Percentiles rank a stretch among this genome's conserved stretches.
phyloP scores from a whole-genome alignment of 2,329 filamentous ascomycete genomes.

The Pseudogymnoascus sp. region DNA sequence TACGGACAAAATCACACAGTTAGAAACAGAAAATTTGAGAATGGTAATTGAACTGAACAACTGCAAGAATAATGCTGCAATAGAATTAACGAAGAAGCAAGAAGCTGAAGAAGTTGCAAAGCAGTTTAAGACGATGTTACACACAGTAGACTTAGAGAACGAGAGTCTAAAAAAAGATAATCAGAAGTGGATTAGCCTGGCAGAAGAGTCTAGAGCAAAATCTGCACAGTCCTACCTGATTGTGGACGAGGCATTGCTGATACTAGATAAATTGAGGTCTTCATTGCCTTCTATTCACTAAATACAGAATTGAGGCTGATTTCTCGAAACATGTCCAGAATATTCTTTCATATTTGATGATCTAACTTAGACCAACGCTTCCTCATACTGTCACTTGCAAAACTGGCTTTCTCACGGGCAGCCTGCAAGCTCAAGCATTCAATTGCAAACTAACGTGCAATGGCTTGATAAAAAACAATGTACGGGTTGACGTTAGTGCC shows the following conservation, averaged over 20 bases:
- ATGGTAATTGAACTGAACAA: conserved; percentile 14
- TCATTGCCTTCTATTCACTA: conserved; percentile 14
- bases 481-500: too few relatives aligned
- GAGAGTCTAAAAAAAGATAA: conserved; percentile 18
- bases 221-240: conserved; percentile 15
- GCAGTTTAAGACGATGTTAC: conserved; percentile 13
- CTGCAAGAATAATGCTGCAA: conserved; percentile 14
- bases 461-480: too few relatives aligned
- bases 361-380: neutral
- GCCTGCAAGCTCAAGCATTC: too few relatives aligned
- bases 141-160: conserved; percentile 17
- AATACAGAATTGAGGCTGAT: neutral
- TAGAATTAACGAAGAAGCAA: conserved; percentile 15
- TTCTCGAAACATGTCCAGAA: neutral
- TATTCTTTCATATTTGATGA: neutral
- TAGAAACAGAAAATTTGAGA: conserved; percentile 16
- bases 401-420: neutral
- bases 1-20: conserved; percentile 16
- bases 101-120: conserved; percentile 15
- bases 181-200: conserved; percentile 16
- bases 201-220: conserved; percentile 16
- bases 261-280: conserved; percentile 17
- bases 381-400: neutral
- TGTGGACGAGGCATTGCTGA: conserved; percentile 13
- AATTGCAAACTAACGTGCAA: too few relatives aligned